Base-by-base conservation (phyloP, 805 yeast genomes). In the Suhomyces pyralidae region DNA sequence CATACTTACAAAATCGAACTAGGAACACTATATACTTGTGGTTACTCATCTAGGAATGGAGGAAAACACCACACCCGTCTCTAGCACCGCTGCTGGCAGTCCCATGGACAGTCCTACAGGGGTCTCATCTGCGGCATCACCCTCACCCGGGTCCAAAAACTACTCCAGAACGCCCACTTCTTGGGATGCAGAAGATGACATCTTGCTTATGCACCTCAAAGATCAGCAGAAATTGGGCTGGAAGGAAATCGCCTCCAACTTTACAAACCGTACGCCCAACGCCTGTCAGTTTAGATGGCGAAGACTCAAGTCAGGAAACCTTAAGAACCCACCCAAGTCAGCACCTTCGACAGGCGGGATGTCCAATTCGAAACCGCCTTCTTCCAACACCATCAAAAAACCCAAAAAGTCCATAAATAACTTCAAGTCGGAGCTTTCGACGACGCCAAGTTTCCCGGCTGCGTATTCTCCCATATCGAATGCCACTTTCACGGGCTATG, bases 181-280 rank as follows among this genome's bases (percentile, higher is more conserved):
- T 3, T 76, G 80, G 80, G 80, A 76, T 57, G 75, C 79, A 15
- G 77, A 70, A 56, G 80, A 76, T 60, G 80, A 76, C 57, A 62
- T 73, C 40, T 68, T 76, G 32, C 63, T 76, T 43, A 73, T 75
- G 78, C 80, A 76, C 57, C 64, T 76, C 50, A 76, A 76, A 58
- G 80, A 76, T 61, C 69, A 61, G 51, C 79, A 76, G 61, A 75
- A 76, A 58, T 61, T 76, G 50, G 80, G 80, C 12, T 76, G 80
- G 80, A 76, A 76, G 59, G 80, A 75, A 51, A 74, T 76, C 46
- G 78, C 79, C 40, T 62, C 69, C 55, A 70, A 76, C 50, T 76
- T 76, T 63, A 67, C 61, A 51, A 75, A 76, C 61, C 60, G 80
- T 55, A 76, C 80, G 12, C 80, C 80, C 51, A 76, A 57, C 43